Evolutionary conservation across 768 basidiomycete species (phyloP), one percentile per base, ranked within the genome.

Genomic region (Boletus barrowsii): DNA sequence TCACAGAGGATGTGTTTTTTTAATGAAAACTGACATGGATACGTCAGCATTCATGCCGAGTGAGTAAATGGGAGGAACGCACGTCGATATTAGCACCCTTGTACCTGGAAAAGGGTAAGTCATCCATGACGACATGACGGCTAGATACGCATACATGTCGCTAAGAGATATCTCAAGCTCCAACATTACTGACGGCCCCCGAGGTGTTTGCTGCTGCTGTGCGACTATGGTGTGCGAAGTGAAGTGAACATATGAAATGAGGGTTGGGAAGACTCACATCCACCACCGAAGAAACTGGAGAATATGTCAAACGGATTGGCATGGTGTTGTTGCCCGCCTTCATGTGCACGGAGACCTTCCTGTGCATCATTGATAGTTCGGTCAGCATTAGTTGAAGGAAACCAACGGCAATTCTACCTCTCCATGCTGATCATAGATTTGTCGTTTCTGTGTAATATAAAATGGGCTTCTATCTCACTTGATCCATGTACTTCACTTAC

Each of bases 301-400:
- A 99, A 99, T 61, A 97, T 81, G 70, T 98, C 97, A 66, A 98
- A 93, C 18, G 96, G 95, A 67, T 98, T 93, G 20, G 82, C 80
- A 50, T 87, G 78, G 17, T 70, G 75, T 45, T 82, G 78, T 57
- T 89, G 87, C n/a, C 91, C 93, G 44, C 86, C 86, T 74, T 95
- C 93, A 49, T 91, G 91, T 32, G 90, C 90, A 70, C 91, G 92
- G 50, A 99, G 69, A 10, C 96, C 96, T 69, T 97, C 95, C 82
- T 93, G 60, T 50, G 22, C 51, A 30, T 24, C 44, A 44, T 57
- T 62, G 45, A 49, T 36, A 57, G 30, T 29, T 36, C 14, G n/a
- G 51, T 63, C 18, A 62, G 51, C 37, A 18, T 35, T 10, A 15
- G 42, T 37, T 20, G 5, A 24, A 51, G 49, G 10, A 54, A 44